Base-by-base conservation (phyloP, 768 basidiomycete species). In the Exidia glandulosa region DNA sequence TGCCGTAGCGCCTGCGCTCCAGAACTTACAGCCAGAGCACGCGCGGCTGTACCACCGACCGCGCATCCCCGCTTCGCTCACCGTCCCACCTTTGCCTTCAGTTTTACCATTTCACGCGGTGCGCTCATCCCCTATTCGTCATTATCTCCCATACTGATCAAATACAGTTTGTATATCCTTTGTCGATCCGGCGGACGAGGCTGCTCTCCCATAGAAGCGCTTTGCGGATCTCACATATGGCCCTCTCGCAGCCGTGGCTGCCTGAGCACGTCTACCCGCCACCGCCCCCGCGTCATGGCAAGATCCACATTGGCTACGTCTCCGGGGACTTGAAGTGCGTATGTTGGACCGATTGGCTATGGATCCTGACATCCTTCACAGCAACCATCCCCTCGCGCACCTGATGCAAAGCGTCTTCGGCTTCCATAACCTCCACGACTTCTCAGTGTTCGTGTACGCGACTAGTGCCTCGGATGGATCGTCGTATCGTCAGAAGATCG, bases 41-140 rank as follows among this genome's bases (percentile, higher is more conserved):
- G 36, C 55, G 30, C 57, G 29, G 37, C 41, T 34, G 50, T 64
- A 65, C 67, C 62, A 55, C 3, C 64, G 58, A 48, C 62, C 48
- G 63, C 65, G 32, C 41, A 58, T 58, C 57, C 70, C 56, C 41
- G 68, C 55, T 60, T 57, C 63, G 48, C 66, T 75, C 41, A 66
- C 66, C 57, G 59, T 66, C 19, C 73, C 71, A 13, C 68, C 65
- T 3, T 65, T 77, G 6, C 77, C 77, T 2, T 71, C 74, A 30
- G 75, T 81, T 23, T 62, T 81, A 6, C 79, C 79, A 0, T 81
- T 81, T 66, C 77, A 81, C 57, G 77, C 77, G 29, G 77, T 79
- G 58, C 60, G 76, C 60, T 16, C 10, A 19, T 31, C 13, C 5
- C 36, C 12, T 30, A 57, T 29, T 10, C 16, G 31, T 56, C 25